Percentiles rank a stretch among this genome's conserved stretches.
These are phyloP conservation scores for Hypsizygus marmoreus DNA, from an alignment of 768 basidiomycete genomes.

Conservation along the genomic window DNA sequence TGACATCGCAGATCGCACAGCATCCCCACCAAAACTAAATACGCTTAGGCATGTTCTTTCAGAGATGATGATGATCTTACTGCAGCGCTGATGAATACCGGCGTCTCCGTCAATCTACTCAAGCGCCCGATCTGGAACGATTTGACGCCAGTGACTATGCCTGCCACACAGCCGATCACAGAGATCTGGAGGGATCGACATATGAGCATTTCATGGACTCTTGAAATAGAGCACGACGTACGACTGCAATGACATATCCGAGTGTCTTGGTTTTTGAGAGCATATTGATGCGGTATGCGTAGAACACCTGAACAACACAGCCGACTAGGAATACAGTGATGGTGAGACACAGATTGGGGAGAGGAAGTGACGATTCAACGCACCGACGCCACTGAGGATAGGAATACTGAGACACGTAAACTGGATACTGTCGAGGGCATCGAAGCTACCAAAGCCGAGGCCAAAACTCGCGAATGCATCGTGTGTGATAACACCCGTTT, in stretches of 20 bases:
- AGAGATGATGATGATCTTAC: conserved; percentile 4
- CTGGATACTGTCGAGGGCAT: conserved; percentile 24
- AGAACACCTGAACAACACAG: conserved; percentile 32
- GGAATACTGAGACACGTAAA: conserved; percentile 29
- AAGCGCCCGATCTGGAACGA: conserved; percentile 20
- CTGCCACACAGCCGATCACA: conserved; percentile 17
- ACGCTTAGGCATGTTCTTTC: not conserved
- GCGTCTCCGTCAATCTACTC: conserved; percentile 18
- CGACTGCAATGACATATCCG: conserved; percentile 17
- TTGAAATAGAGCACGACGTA: conserved; percentile 2
- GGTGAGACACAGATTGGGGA: not conserved
- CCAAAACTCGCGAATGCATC: conserved; percentile 31
- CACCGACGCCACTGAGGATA: conserved; percentile 30
- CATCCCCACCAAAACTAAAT: conserved; percentile 24
- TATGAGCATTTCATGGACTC: not conserved
- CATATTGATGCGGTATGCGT: conserved; percentile 33
- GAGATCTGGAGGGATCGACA: conserved; percentile 13
- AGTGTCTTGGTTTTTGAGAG: conserved; percentile 24
- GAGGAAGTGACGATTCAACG: not conserved
- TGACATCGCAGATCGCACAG: conserved; percentile 27
- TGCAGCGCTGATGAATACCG: conserved; percentile 20
- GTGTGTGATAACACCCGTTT: conserved; percentile 25
- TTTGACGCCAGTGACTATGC: conserved; percentile 22
- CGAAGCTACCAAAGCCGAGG: conserved; percentile 26
- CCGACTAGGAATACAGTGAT: conserved; percentile 21